Evolutionary conservation across 768 basidiomycete species (phyloP).

Genomic region (Lactifluus hygrophoroides): DNA sequence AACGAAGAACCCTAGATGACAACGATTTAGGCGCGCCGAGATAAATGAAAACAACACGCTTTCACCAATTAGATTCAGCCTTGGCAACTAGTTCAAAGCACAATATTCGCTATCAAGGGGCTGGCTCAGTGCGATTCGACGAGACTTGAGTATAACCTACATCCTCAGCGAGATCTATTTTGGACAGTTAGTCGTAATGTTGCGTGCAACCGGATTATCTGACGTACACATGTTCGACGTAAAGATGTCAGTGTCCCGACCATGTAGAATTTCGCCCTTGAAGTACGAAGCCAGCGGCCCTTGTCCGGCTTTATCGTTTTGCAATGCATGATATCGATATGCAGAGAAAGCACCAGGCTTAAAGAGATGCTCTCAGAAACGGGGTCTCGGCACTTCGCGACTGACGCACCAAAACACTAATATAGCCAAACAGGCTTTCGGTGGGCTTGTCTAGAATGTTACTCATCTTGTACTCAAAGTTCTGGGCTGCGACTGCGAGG

Average conservation of each 20-base stretch:
- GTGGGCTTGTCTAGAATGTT: conserved; percentile 88
- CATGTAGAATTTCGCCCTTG: conserved; percentile 85
- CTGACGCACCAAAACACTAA: conserved; percentile 70
- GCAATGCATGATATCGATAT: conserved; percentile 83
- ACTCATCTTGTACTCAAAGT: conserved; percentile 91
- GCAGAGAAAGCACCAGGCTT: conserved; percentile 94
- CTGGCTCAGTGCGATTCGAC: conserved; percentile 21
- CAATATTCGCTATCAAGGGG: conserved; percentile 57
- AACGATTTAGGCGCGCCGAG: conserved; percentile 13
- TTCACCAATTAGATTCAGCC: conserved; percentile 67
- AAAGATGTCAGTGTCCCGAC: conserved; percentile 83
- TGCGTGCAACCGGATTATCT: neutral
- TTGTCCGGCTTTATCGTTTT: conserved; percentile 70
- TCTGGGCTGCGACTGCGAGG: conserved; percentile 75
- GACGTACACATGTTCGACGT: conserved; percentile 91
- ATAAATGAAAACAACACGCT: conserved; percentile 25
- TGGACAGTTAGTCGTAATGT: neutral
- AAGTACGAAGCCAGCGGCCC: conserved; percentile 96
- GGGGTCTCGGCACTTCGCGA: neutral
- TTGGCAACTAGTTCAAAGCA: conserved; percentile 78
- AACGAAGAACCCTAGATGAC: conserved; percentile 77
- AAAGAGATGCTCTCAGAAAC: neutral
- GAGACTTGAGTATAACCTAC: conserved; percentile 33
- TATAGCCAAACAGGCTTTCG: conserved; percentile 90
- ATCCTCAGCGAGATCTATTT: conserved; percentile 79